Evolutionary conservation across 2,329 filamentous ascomycete species (phyloP), one percentile per base, ranked within the genome.

Genomic region (Penicillium hordei): DNA sequence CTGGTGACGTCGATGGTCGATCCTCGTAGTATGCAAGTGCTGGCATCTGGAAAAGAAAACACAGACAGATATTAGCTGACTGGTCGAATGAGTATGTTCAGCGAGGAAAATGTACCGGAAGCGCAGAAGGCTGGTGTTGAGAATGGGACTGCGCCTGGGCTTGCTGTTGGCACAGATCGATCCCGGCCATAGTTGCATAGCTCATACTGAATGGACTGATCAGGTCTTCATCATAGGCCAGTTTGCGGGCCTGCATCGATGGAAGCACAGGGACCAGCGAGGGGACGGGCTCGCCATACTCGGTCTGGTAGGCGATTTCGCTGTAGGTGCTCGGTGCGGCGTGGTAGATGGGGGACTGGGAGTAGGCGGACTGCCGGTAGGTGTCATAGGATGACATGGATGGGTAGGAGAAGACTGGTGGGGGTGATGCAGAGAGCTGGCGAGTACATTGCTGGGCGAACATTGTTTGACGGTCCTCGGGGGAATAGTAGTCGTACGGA

Each of bases 181-280:
- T 82, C 45, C 81, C 82, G 56, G 78, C 80, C 78, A 86, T 82
- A 9, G 82, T 80, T 23, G 82, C 81, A 69, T 86, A 87, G 72
- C 81, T 84, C 74, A 85, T 82, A 66, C 80, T 81, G 70, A 86
- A 86, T 1, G 83, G 83, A 68, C 80, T 83, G 55, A 84, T 79
- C 54, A 83, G 79, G 48, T 78, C 77, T 52, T 85, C 82, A 49
- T 85, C 83, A 56, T 67, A 77, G 76, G 68, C 82, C 81, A 65
- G 67, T 64, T 58, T 79, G 76, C 65, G 83, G 78, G 65, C 77
- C n/a, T 79, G 75, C 85, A 86, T 74, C 25, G 66, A 66, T 4
- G 71, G 74, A 57, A 80, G 53, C 45, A 67, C 77, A 4, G 81
- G 80, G 31, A 83, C 69, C 5, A 76, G 77, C 4, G 77, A 75